These are phyloP conservation scores for Aspergillus tanneri DNA, from an alignment of 2,329 filamentous ascomycete species.

Conservation along the genomic window DNA sequence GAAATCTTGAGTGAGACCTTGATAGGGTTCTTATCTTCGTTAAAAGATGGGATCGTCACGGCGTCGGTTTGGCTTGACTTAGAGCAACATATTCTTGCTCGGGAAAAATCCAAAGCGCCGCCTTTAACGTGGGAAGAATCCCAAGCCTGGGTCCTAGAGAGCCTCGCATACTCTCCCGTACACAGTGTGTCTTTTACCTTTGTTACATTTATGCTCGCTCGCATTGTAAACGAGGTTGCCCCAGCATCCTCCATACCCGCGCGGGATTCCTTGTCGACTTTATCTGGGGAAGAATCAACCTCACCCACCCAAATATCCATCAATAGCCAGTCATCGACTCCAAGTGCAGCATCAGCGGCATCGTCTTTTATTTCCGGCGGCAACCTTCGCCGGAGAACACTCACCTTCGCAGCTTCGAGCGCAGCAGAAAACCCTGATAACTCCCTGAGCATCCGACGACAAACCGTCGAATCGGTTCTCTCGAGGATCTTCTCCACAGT, in stretches of 20 bases:
- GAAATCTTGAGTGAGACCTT: constrained; percentile 73
- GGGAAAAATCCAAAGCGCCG: constrained; percentile 51
- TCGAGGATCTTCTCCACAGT: constrained; percentile 65
- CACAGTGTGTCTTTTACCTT: constrained; percentile 91
- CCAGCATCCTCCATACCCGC: constrained; percentile 34
- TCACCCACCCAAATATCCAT: constrained; percentile 6
- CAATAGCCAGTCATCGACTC: constrained; percentile 12
- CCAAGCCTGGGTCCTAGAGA: constrained; percentile 67
- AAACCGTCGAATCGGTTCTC: constrained; percentile 60
- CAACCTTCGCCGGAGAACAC: constrained; percentile 32
- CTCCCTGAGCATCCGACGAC: constrained; percentile 54
- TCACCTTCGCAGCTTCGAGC: constrained; percentile 27
- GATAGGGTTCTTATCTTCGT: constrained; percentile 68
- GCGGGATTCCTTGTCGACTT: constrained; percentile 6
- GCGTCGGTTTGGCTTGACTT: constrained; percentile 68
- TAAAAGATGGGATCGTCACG: constrained; percentile 78
- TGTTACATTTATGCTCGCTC: constrained; percentile 71
- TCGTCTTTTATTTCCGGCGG: constrained; percentile 31
- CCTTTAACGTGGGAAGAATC: constrained; percentile 54
- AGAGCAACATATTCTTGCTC: constrained; percentile 56
- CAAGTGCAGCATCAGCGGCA: constrained; percentile 24
- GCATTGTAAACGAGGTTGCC: constrained; percentile 56
- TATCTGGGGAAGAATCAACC: constrained; percentile 3
- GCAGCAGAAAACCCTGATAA: constrained; percentile 37
- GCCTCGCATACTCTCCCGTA: constrained; percentile 67